Evolutionary conservation across 1,284 basidiomycete species (phyloP).

Genomic region (Cutaneotrichosporon cutaneum): DNA sequence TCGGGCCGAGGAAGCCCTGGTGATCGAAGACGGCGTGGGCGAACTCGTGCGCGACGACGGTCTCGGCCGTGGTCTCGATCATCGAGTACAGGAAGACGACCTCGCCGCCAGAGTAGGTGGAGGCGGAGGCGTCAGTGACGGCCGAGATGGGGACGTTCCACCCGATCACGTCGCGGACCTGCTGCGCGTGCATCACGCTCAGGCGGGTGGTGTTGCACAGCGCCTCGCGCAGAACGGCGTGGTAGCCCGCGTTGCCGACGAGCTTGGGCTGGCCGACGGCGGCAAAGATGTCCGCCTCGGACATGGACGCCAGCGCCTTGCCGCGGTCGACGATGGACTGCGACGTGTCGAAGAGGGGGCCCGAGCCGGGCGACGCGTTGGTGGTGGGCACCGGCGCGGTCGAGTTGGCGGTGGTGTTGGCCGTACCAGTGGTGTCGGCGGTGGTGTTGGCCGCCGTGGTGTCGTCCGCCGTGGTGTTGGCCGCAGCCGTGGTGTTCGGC

Average conservation of each 20-base stretch:
- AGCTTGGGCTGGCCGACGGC: neutral
- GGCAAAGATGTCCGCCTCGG: slow-evolving; percentile 1
- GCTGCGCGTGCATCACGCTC: slow-evolving; percentile 1
- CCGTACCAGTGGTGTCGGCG: no score
- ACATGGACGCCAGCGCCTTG: neutral
- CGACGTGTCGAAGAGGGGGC: neutral
- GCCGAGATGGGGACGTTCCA: neutral
- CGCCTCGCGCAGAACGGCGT: neutral
- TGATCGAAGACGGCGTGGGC: neutral
- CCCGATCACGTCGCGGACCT: neutral
- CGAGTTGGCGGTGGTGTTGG: no score
- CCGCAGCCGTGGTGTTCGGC: no score
- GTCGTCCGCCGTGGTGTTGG: no score
- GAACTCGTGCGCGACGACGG: neutral
- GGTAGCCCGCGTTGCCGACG: neutral
- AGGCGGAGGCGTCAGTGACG: neutral
- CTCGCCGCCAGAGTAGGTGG: neutral
- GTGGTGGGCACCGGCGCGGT: neutral
- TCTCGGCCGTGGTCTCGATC: neutral
- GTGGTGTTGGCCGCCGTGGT: neutral
- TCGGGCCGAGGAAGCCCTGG: neutral
- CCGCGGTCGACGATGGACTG: neutral
- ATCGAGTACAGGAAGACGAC: neutral
- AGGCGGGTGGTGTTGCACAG: slow-evolving; percentile 2
- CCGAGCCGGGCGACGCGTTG: neutral